Evolutionary conservation across 805 yeast species (phyloP).

Genomic region (Ogataea wickerhamii): DNA sequence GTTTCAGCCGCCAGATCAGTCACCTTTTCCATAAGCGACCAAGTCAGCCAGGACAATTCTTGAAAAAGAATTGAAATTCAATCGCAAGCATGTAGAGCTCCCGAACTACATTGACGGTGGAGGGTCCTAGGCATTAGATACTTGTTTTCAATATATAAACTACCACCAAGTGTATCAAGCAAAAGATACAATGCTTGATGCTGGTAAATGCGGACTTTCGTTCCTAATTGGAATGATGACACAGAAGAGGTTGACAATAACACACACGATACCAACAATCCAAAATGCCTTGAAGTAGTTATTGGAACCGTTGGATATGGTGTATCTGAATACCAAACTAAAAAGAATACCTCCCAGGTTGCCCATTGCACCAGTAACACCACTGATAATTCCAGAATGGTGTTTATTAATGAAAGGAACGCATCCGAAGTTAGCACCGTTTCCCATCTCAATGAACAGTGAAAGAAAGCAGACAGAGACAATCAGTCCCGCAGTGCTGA

Average conservation of each 20-base stretch:
- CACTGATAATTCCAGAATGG: slow-evolving; percentile 37
- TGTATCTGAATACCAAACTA: slow-evolving; percentile 34
- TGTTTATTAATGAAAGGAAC: slow-evolving; percentile 35
- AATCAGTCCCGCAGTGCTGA: slow-evolving; percentile 29
- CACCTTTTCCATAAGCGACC: no score
- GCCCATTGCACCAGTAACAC: slow-evolving; percentile 36
- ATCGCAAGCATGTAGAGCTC: no score
- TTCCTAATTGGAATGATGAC: slow-evolving; percentile 26
- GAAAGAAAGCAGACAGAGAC: slow-evolving; percentile 31
- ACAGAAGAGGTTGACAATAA: slow-evolving; percentile 24
- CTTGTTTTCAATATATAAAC: no score
- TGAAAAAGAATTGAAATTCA: no score
- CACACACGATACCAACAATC: slow-evolving; percentile 32
- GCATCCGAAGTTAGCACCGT: slow-evolving; percentile 36
- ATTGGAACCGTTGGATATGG: slow-evolving; percentile 23
- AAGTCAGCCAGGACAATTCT: no score
- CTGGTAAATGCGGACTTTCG: slow-evolving; percentile 10
- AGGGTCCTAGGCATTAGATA: no score
- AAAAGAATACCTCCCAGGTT: slow-evolving; percentile 36
- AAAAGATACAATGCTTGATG: neutral
- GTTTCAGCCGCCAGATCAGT: no score
- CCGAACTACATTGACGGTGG: no score
- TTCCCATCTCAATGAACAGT: slow-evolving; percentile 37
- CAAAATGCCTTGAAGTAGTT: slow-evolving; percentile 31
- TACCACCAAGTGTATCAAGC: neutral